Evolutionary conservation across 371 early-diverging fungal genomes (phyloP).

Genomic region (Haplosporangium sp.): DNA sequence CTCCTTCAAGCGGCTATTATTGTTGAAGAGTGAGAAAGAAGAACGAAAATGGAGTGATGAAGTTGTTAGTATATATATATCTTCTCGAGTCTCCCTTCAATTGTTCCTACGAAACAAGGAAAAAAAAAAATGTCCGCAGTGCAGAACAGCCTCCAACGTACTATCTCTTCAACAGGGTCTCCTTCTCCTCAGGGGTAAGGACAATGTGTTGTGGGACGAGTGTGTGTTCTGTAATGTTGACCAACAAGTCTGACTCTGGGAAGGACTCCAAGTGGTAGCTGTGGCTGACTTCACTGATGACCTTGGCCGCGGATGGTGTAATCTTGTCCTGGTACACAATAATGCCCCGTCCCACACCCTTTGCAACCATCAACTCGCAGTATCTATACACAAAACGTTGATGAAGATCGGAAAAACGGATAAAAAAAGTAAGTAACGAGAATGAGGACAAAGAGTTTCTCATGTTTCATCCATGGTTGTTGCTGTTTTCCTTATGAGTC

Average conservation of each 20-base stretch:
- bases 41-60: conserved; percentile 1
- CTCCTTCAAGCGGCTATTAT: conserved; percentile 88
- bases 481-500: too few relatives aligned
- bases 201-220: conserved; percentile 98
- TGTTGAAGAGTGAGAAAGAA: too few relatives aligned
- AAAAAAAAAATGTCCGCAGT: not conserved
- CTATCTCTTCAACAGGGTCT: conserved; percentile 92
- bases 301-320: conserved; percentile 93
- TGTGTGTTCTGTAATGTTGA: conserved; percentile 98
- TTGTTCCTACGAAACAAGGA: not conserved
- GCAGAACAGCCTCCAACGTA: conserved; percentile 57
- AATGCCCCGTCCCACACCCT: conserved; percentile 85
- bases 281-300: conserved; percentile 60
- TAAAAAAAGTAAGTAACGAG: not conserved
- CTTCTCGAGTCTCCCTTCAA: not conserved
- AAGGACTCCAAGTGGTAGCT: conserved; percentile 95
- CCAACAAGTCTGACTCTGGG: conserved; percentile 94
- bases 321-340: conserved; percentile 86
- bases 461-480: too few relatives aligned
- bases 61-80: not conserved
- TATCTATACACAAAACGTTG: conserved; percentile 60
- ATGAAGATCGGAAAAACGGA: not conserved
- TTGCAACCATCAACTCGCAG: conserved; percentile 86
- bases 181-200: conserved; percentile 91
- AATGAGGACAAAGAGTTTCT: too few relatives aligned